phyloP scores from a whole-genome alignment of 306 rosid species.

The Inga leiocalycina region DNA sequence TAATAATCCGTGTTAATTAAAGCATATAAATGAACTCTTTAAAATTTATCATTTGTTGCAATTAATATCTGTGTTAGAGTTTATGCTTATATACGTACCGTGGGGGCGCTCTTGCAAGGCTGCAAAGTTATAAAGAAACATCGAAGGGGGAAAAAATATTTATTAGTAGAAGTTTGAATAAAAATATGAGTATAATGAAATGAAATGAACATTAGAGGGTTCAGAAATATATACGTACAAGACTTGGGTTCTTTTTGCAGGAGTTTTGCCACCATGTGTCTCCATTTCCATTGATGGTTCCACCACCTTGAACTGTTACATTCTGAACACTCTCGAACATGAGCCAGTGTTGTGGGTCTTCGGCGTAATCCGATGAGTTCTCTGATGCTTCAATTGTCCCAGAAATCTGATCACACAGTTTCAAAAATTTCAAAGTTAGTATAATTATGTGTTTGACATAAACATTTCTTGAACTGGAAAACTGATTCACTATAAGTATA shows the following conservation, averaged over 20 bases:
- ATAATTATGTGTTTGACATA: background rate
- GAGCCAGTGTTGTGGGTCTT: conserved; percentile 54
- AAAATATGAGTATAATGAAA: background rate
- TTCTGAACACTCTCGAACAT: conserved; percentile 46
- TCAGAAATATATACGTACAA: conserved; percentile 21
- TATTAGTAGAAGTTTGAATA: background rate
- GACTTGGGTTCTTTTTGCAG: conserved; percentile 49
- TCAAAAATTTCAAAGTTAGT: background rate
- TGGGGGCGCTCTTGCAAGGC: conserved; percentile 71
- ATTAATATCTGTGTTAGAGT: background rate
- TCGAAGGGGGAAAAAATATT: background rate
- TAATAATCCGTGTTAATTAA: too few relatives aligned
- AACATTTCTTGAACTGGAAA: background rate
- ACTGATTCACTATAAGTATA: background rate
- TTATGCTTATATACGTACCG: conserved; percentile 36
- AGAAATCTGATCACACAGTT: conserved; percentile 36
- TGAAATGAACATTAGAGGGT: background rate
- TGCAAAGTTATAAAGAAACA: conserved; percentile 25
- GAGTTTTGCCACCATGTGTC: conserved; percentile 76
- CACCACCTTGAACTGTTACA: conserved; percentile 60
- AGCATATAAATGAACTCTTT: background rate
- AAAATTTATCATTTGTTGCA: background rate
- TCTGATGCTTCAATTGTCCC: conserved; percentile 65
- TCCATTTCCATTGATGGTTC: conserved; percentile 80
- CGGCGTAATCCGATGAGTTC: conserved; percentile 46